Evolutionary conservation across 2,329 filamentous ascomycete species (phyloP).

Genomic region (Coniosporium uncinatum): DNA sequence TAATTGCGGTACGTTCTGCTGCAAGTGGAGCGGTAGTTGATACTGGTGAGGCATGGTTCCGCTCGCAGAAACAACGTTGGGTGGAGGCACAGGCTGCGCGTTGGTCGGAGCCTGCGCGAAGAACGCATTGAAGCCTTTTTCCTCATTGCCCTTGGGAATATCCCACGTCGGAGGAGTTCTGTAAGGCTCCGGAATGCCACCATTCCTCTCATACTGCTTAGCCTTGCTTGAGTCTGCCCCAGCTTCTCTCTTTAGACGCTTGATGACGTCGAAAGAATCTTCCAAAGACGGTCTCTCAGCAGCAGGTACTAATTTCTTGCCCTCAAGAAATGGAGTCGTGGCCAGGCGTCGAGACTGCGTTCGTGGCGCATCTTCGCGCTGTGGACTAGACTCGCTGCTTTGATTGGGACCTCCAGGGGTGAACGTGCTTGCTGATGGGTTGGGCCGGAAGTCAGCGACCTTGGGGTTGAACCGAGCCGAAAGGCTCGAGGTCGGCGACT

Average conservation of each 20-base stretch:
- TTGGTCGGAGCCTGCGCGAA: slow-evolving; percentile 44
- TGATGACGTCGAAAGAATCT: slow-evolving; percentile 55
- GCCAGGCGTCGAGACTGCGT: slow-evolving; percentile 20
- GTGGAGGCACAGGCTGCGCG: slow-evolving; percentile 51
- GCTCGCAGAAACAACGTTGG: slow-evolving; percentile 54
- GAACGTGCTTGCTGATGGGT: slow-evolving; percentile 74
- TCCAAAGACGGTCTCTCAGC: slow-evolving; percentile 47
- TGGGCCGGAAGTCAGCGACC: slow-evolving; percentile 78
- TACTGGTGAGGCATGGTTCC: slow-evolving; percentile 77
- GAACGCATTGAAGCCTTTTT: slow-evolving; percentile 82
- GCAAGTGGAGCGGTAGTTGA: slow-evolving; percentile 78
- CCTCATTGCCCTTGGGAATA: slow-evolving; percentile 60
- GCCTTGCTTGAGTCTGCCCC: slow-evolving; percentile 39
- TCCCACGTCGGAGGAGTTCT: slow-evolving; percentile 86
- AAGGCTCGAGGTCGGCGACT: slow-evolving; percentile 46
- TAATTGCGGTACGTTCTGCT: slow-evolving; percentile 64
- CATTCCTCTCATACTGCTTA: slow-evolving; percentile 68
- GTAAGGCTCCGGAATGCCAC: slow-evolving; percentile 79
- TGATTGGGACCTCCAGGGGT: slow-evolving; percentile 59
- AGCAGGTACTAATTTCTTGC: slow-evolving; percentile 64
- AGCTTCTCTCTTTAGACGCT: slow-evolving; percentile 64
- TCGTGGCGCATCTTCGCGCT: slow-evolving; percentile 35
- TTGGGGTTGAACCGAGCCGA: slow-evolving; percentile 55
- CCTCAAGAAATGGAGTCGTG: slow-evolving; percentile 51
- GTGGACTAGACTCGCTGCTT: slow-evolving; percentile 68